phyloP scores from a whole-genome alignment of 495 filamentous ascomycete species.

The Hypoxylon perforatum region DNA sequence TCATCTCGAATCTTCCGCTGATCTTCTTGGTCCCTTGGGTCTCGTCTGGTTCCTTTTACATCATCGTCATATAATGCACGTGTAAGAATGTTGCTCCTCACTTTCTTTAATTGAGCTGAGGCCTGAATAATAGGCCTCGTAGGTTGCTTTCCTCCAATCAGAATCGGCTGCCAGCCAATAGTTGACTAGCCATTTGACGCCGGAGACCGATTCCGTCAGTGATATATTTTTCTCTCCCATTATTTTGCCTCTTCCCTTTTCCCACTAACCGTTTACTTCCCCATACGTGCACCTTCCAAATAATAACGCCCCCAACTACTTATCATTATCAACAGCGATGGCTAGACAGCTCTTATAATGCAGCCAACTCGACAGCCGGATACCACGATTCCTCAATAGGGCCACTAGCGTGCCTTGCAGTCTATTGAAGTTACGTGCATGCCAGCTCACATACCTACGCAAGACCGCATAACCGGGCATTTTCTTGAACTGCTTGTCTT shows the following conservation, averaged over 20 bases:
- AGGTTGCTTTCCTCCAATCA: conserved; percentile 42
- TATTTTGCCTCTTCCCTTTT: conserved; percentile 7
- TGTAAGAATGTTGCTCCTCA: conserved; percentile 40
- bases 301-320: conserved; percentile 5
- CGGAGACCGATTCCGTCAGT: conserved; percentile 40
- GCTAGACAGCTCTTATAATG: conserved; percentile 15
- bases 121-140: conserved; percentile 34
- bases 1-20: conserved; percentile 37
- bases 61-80: conserved; percentile 42
- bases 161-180: conserved; percentile 27
- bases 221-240: conserved; percentile 8
- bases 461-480: conserved; percentile 41
- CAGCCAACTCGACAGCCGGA: conserved; percentile 6
- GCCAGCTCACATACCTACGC: conserved; percentile 39
- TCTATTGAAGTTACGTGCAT: conserved; percentile 42
- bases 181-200: conserved; percentile 40
- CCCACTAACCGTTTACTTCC: conserved; percentile 6
- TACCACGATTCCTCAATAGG: conserved; percentile 19
- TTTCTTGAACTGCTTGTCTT: conserved; percentile 40
- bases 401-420: conserved; percentile 33
- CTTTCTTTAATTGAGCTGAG: conserved; percentile 42
- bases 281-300: conserved; percentile 23
- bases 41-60: too few species aligned
- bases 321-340: conserved; percentile 9
- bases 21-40: conserved; percentile 28